phyloP scores from a whole-genome alignment of 768 basidiomycete species.

The Russula sp. region DNA sequence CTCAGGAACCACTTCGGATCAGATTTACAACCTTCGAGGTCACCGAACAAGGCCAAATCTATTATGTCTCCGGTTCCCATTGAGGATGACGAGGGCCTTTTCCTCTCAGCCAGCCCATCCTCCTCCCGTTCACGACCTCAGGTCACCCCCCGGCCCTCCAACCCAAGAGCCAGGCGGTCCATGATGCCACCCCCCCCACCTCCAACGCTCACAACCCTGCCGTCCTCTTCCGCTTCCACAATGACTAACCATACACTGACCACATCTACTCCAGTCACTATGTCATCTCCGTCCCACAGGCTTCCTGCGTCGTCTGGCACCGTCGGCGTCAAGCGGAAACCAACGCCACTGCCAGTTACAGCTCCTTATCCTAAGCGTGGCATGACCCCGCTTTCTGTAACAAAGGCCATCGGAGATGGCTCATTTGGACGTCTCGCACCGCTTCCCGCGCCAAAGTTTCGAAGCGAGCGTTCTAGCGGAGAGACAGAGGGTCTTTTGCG shows the following conservation, averaged over 20 bases:
- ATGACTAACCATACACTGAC: background rate
- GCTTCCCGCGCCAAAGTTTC: constrained; percentile 22
- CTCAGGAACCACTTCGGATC: background rate
- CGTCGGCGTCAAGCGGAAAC: constrained; percentile 20
- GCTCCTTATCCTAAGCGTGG: constrained; percentile 20
- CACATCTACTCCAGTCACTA: background rate
- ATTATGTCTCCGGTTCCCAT: background rate
- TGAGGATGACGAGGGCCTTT: constrained; percentile 20
- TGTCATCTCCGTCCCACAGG: background rate
- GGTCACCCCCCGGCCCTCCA: background rate
- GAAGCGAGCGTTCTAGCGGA: constrained; percentile 3
- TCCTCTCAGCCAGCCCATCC: constrained; percentile 10
- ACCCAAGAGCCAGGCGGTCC: background rate
- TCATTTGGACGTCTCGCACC: constrained; percentile 22
- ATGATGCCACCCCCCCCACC: constrained; percentile 9
- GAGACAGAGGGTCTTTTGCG: constrained; percentile 16
- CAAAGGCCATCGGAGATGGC: constrained; percentile 15
- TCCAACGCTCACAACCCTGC: background rate
- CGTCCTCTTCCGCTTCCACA: background rate
- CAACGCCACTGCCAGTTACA: constrained; percentile 19
- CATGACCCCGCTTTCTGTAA: constrained; percentile 21
- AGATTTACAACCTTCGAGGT: background rate
- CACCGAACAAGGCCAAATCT: background rate
- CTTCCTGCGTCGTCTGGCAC: constrained; percentile 1
- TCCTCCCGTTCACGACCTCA: constrained; percentile 7